Conservation (phyloP, 108 stramenopile species). For the Asterionellopsis glacialis region DNA sequence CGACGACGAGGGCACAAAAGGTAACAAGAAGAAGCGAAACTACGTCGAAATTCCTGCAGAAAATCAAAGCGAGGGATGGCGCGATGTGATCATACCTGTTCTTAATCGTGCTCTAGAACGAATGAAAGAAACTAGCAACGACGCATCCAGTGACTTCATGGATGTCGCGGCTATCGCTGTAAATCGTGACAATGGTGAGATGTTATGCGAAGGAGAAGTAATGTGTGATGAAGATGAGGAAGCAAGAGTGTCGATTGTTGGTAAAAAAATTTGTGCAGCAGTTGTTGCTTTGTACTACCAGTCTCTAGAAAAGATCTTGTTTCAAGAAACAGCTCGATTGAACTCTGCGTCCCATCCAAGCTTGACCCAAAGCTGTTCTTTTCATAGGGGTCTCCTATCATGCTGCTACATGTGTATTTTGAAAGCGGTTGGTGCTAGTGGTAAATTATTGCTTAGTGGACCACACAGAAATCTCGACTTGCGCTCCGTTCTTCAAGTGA, state of each 20-base stretch:
- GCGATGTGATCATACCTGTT: conserved; percentile 19
- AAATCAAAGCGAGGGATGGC: neutral
- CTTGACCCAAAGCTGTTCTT: conserved; percentile 9
- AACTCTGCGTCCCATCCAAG: conserved; percentile 10
- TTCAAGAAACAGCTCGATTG: conserved; percentile 18
- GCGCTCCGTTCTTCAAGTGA: conserved; percentile 9
- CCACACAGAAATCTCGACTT: conserved; percentile 3
- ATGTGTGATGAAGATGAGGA: conserved; percentile 2
- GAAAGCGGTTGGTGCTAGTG: conserved; percentile 21
- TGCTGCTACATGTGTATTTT: conserved; percentile 23
- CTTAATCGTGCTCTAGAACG: conserved; percentile 11
- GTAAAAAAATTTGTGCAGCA: conserved; percentile 16
- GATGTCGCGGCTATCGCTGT: conserved; percentile 1
- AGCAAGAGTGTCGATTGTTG: neutral
- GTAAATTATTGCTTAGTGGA: conserved; percentile 7
- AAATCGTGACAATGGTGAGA: neutral
- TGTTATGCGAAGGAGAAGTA: conserved; percentile 2
- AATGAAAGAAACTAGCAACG: conserved; percentile 4
- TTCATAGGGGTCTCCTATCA: conserved; percentile 32
- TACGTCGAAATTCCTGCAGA: neutral
- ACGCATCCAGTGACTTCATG: neutral
- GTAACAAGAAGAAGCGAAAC: neutral
- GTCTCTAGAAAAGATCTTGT: conserved; percentile 28
- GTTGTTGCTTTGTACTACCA: conserved; percentile 32
- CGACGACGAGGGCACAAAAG: neutral